Evolutionary conservation across 163 green algal genomes (phyloP).

Genomic region (Chloroidium sp.): DNA sequence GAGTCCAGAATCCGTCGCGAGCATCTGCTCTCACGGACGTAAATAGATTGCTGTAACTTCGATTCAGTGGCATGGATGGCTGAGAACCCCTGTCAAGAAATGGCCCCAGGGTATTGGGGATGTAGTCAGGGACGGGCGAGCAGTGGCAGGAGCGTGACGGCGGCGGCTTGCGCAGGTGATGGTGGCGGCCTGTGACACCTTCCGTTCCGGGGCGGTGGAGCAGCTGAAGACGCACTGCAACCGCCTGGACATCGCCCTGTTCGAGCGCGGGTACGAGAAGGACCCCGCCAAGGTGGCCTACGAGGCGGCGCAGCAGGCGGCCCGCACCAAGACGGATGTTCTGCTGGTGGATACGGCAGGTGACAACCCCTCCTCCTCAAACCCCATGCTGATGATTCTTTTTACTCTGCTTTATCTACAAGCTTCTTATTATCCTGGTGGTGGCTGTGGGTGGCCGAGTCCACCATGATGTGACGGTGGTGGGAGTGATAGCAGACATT

Average conservation of each 20-base stretch:
- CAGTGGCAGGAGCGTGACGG: background rate
- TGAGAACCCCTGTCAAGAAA: no score
- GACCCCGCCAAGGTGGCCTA: constrained; percentile 88
- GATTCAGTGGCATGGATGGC: no score
- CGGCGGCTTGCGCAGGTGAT: constrained; percentile 54
- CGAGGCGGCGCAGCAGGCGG: constrained; percentile 79
- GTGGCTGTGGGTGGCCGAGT: no score
- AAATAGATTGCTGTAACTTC: no score
- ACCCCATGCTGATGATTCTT: background rate
- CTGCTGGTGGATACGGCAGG: constrained; percentile 97
- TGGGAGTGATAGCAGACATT: background rate
- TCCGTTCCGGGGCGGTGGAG: constrained; percentile 89
- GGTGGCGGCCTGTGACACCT: constrained; percentile 97
- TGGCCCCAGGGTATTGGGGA: no score
- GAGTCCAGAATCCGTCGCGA: no score
- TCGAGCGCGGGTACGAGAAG: constrained; percentile 99
- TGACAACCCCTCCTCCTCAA: background rate
- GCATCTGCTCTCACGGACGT: no score
- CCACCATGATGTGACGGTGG: background rate
- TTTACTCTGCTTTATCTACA: no score
- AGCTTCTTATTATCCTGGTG: no score
- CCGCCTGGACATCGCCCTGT: constrained; percentile 84
- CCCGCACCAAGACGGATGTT: constrained; percentile 73
- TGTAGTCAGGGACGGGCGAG: no score
- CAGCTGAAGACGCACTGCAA: constrained; percentile 95